Evolutionary conservation across 1,284 basidiomycete genomes (phyloP).

Genomic region (Dichomitus squalens): DNA sequence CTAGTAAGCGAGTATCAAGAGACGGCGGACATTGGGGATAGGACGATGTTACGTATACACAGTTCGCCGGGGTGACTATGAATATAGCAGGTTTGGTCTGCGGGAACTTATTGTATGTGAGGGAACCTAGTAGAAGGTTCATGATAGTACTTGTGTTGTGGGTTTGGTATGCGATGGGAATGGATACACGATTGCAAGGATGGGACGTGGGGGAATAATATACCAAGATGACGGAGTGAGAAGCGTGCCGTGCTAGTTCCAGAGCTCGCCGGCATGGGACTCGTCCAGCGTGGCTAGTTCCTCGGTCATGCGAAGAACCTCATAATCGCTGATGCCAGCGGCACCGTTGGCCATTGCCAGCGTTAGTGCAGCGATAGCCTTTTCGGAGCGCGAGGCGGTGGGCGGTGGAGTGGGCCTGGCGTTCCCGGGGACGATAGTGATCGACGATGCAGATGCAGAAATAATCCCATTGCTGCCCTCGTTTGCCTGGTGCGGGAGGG

Average conservation of each 20-base stretch:
- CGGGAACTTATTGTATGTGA: constrained; percentile 2
- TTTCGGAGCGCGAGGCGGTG: constrained; percentile 49
- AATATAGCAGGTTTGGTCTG: constrained; percentile 29
- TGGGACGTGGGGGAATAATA: background rate
- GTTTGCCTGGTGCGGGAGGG: constrained; percentile 18
- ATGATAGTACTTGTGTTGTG: constrained; percentile 2
- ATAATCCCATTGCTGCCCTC: constrained; percentile 1
- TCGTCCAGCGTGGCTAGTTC: constrained; percentile 42
- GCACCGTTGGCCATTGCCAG: constrained; percentile 71
- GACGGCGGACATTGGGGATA: background rate
- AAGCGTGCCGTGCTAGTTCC: constrained; percentile 40
- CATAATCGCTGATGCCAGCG: constrained; percentile 67
- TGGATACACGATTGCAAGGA: background rate
- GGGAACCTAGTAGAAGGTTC: constrained; percentile 1
- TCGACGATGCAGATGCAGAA: constrained; percentile 18
- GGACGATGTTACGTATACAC: constrained; percentile 20
- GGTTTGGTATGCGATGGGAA: background rate
- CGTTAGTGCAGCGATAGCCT: constrained; percentile 61
- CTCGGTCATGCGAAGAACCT: constrained; percentile 49
- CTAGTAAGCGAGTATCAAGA: constrained; percentile 10
- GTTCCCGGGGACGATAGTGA: constrained; percentile 17
- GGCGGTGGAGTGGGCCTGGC: constrained; percentile 14
- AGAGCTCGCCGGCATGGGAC: constrained; percentile 62
- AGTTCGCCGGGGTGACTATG: constrained; percentile 16
- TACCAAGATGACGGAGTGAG: background rate